A percentile compares a stretch with the other conserved stretches of the same genome.
These are phyloP conservation scores for Aspergillus sparsus DNA, from an alignment of 495 filamentous ascomycete species.

Conservation along the genomic window DNA sequence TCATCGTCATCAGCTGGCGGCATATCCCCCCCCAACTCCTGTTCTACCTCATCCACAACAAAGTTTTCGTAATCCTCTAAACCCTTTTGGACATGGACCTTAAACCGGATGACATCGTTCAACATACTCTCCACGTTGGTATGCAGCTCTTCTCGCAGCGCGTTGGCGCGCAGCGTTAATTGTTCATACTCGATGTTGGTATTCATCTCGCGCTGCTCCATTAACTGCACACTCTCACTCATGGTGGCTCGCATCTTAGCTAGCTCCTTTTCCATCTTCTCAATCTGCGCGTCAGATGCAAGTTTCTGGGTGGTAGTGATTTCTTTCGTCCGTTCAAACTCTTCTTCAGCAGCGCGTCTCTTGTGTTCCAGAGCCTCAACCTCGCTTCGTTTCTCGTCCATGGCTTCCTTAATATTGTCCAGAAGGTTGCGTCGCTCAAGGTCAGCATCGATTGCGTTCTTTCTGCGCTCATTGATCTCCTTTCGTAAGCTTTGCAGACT, in stretches of 20 bases:
- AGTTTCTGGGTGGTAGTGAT: conserved; percentile 83
- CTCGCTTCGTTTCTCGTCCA: conserved; percentile 90
- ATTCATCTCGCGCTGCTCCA: conserved; percentile 96
- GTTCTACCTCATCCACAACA: conserved; percentile 85
- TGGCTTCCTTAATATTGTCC: conserved; percentile 88
- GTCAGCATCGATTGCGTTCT: conserved; percentile 77
- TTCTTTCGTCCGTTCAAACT: conserved; percentile 93
- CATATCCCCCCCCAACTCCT: conserved; percentile 64
- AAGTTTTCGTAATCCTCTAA: conserved; percentile 92
- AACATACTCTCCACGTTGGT: conserved; percentile 94
- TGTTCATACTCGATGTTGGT: conserved; percentile 97
- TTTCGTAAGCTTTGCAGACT: conserved; percentile 76
- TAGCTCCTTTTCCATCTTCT: conserved; percentile 97
- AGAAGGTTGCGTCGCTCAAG: conserved; percentile 89
- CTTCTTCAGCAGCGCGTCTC: conserved; percentile 81
- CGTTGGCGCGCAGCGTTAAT: conserved; percentile 76
- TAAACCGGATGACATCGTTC: conserved; percentile 98
- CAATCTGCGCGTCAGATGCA: conserved; percentile 86
- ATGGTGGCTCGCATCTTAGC: conserved; percentile 85
- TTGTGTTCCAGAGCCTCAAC: conserved; percentile 88
- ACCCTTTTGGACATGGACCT: conserved; percentile 89
- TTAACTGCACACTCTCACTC: conserved; percentile 83
- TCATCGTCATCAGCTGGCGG: conserved; percentile 29
- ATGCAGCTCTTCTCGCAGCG: conserved; percentile 88
- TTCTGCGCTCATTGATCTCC: conserved; percentile 84